phyloP scores from a whole-genome alignment of 2,329 filamentous ascomycete genomes.

The Xylaria hypoxylon region DNA sequence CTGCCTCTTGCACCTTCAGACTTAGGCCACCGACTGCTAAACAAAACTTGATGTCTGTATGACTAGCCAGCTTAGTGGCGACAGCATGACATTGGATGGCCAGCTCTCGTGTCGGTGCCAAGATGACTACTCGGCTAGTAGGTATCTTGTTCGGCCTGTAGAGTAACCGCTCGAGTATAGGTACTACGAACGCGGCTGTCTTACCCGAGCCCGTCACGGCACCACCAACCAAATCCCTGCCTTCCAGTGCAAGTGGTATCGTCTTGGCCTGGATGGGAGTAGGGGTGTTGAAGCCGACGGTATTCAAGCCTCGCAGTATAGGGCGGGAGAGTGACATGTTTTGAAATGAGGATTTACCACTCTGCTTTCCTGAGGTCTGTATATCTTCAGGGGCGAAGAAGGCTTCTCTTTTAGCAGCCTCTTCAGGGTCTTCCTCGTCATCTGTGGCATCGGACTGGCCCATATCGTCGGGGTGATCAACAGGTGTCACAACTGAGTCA shows the following conservation, averaged over 20 bases:
- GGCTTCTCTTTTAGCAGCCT: constrained; percentile 83
- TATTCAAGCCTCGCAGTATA: constrained; percentile 86
- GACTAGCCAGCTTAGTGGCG: constrained; percentile 87
- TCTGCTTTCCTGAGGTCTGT: constrained; percentile 63
- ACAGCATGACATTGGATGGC: constrained; percentile 98
- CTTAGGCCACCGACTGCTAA: constrained; percentile 95
- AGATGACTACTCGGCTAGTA: constrained; percentile 94
- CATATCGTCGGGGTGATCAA: constrained; percentile 74
- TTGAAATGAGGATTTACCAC: constrained; percentile 77
- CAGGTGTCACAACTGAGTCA: constrained; percentile 78
- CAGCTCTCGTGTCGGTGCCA: constrained; percentile 96
- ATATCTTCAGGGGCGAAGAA: constrained; percentile 83
- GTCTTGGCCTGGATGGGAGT: constrained; percentile 96
- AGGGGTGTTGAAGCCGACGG: constrained; percentile 88
- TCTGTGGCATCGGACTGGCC: constrained; percentile 64
- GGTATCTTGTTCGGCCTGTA: constrained; percentile 94
- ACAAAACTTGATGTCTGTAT: constrained; percentile 96
- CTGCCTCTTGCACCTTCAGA: constrained; percentile 89
- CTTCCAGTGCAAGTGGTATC: constrained; percentile 90
- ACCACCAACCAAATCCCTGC: constrained; percentile 95
- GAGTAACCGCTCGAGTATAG: constrained; percentile 92
- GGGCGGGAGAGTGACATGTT: constrained; percentile 91
- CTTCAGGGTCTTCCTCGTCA: constrained; percentile 77
- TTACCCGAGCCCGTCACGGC: constrained; percentile 98
- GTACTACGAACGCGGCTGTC: constrained; percentile 94